Evolutionary conservation across 768 basidiomycete genomes (phyloP), one percentile per base, ranked within the genome.

Genomic region (Inosperma sp.): DNA sequence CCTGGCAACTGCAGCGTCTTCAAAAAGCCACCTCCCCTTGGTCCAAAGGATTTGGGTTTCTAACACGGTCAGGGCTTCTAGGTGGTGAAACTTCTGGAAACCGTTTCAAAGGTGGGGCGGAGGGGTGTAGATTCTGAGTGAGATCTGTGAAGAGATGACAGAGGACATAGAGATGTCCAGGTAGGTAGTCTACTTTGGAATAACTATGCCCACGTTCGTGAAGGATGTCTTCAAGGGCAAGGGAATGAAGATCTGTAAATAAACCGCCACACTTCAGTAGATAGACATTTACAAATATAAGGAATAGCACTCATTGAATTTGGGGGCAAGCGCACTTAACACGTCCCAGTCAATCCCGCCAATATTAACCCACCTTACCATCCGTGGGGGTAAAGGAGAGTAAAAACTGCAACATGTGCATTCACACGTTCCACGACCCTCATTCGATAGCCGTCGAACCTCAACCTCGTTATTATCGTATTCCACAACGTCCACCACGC

Each of bases 181-280:
- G 63, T 49, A 73, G 77, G 41, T 75, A 76, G 45, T 76, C 73
- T 22, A 68, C 73, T 53, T 78, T 77, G 25, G 72, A 74, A 23
- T 74, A 66, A 29, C 73, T 73, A 34, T 81, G 73, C 4, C 73
- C 72, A 16, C 75, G 76, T 46, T 74, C 72, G 52, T 81, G 78
- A 4, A 86, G 68, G 25, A 84, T 70, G 56, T 86, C 84, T 61
- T 86, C 82, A 23, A 87, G 65, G 0, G 81, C 78, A 7, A 86
- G 76, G 0, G 82, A 80, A 60, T 85, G 83, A 21, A 86, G 65
- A 54, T 83, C 82, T 84, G 46, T 19, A 10, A 22, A 21, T 23
- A 61, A 21, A 48, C 33, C 30, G 41, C 19, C 48, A 43, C 31
- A 2, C 26, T n/a, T n/a, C n/a, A n/a, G n/a, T n/a, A n/a, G n/a